phyloP scores from a whole-genome alignment of 2,329 filamentous ascomycete genomes.

The Sporothrix pseudoabietina region DNA sequence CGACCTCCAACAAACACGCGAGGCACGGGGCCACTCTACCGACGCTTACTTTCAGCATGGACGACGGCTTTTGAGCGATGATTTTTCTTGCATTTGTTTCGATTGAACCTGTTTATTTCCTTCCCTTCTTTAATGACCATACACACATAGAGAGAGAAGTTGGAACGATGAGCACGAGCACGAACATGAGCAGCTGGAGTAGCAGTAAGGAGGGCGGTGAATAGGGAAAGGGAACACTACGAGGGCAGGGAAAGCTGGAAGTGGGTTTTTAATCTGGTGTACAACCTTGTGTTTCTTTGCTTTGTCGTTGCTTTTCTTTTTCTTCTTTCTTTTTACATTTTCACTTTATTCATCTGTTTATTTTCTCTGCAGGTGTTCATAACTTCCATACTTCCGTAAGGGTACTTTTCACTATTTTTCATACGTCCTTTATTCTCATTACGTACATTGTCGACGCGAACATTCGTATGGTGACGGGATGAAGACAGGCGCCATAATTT shows the following conservation, averaged over 20 bases:
- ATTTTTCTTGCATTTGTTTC: not conserved
- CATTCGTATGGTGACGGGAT: too few species aligned
- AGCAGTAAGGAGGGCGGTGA: not conserved
- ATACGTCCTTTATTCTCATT: too few species aligned
- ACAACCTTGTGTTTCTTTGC: slow-evolving; percentile 3
- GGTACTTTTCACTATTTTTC: slow-evolving; percentile 9
- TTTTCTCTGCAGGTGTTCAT: slow-evolving; percentile 11
- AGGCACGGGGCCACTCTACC: not conserved
- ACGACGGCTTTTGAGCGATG: not conserved
- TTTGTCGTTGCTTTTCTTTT: not conserved
- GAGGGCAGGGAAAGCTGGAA: not conserved
- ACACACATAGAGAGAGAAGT: not conserved
- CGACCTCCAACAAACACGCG: not conserved
- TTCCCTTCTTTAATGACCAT: not conserved
- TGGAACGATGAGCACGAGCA: not conserved
- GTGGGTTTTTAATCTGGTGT: slow-evolving; percentile 6
- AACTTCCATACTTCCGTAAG: not conserved
- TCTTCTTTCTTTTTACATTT: not conserved
- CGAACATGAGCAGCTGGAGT: not conserved
- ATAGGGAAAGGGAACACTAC: not conserved
- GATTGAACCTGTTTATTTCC: not conserved
- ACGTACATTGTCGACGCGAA: not conserved
- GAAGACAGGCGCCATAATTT: not conserved
- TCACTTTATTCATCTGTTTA: slow-evolving; percentile 2
- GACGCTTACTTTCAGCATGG: not conserved